A percentile compares a stretch with the other conserved stretches of the same genome.
phyloP scores from a whole-genome alignment of 257 asterid genomes.

The Mentha longifolia region DNA sequence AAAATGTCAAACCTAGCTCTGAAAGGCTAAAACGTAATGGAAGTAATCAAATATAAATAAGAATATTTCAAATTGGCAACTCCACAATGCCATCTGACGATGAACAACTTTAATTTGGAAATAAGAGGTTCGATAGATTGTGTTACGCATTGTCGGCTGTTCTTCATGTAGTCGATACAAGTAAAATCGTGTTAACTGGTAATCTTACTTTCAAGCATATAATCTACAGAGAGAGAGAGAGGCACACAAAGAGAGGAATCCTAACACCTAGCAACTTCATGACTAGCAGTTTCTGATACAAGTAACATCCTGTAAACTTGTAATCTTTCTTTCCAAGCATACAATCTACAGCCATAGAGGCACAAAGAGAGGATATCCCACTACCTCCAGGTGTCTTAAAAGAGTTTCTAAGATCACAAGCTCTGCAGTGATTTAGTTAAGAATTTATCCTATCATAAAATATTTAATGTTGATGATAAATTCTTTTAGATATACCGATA shows the following conservation, averaged over 20 bases:
- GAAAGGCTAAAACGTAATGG: slow-evolving; percentile 2
- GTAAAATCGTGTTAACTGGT: not conserved
- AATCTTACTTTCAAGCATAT: not conserved
- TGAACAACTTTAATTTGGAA: slow-evolving; percentile 12
- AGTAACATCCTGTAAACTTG: not conserved
- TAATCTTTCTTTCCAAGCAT: not conserved
- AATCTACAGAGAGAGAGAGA: not conserved
- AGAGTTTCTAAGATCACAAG: not conserved
- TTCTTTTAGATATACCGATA: not conserved
- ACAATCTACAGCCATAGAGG: not conserved
- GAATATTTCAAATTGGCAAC: slow-evolving; percentile 4
- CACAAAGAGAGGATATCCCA: not conserved
- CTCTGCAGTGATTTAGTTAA: too few relatives aligned
- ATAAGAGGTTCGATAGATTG: not conserved
- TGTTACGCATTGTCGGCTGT: not conserved
- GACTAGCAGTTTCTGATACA: not conserved
- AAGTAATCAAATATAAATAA: slow-evolving; percentile 1
- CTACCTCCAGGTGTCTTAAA: not conserved
- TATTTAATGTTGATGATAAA: not conserved
- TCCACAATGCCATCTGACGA: slow-evolving; percentile 9
- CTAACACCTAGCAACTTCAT: not conserved
- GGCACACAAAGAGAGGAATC: not conserved
- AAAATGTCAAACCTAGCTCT: not conserved
- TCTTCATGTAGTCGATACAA: not conserved
- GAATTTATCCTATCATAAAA: not conserved